These are phyloP conservation scores for Podosphaera fusca DNA, from an alignment of 2,329 filamentous ascomycete species.

Conservation along the genomic window DNA sequence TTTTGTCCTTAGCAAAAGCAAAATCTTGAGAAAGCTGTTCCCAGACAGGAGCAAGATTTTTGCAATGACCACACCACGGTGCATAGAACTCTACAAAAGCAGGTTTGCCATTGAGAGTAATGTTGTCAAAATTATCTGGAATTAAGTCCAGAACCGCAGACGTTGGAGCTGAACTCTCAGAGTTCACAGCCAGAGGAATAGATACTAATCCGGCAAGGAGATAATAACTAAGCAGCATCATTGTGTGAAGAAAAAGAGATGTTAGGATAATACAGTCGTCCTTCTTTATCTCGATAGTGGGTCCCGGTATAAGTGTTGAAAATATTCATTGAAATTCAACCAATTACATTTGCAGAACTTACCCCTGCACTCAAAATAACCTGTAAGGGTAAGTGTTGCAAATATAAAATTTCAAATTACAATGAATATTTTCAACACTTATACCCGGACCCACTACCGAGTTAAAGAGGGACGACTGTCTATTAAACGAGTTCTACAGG, in stretches of 20 bases:
- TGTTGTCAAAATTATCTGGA: slow-evolving; percentile 73
- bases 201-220: slow-evolving; percentile 27
- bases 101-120: slow-evolving; percentile 81
- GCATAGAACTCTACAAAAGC: slow-evolving; percentile 96
- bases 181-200: slow-evolving; percentile 21
- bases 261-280: not conserved
- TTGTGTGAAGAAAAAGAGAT: slow-evolving; percentile 3
- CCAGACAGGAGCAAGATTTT: slow-evolving; percentile 82
- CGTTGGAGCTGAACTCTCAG: slow-evolving; percentile 5
- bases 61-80: slow-evolving; percentile 98
- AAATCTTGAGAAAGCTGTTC: slow-evolving; percentile 67
- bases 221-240: slow-evolving; percentile 31
- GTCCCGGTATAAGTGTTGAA: too few relatives aligned
- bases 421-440: too few relatives aligned
- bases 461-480: too few relatives aligned
- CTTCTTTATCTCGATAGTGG: too few relatives aligned
- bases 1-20: slow-evolving; percentile 43
- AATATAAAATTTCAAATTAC: too few relatives aligned
- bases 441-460: too few relatives aligned
- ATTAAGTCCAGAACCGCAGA: slow-evolving; percentile 79
- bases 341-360: too few relatives aligned
- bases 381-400: too few relatives aligned
- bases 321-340: too few relatives aligned
- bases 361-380: too few relatives aligned
- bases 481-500: too few relatives aligned